Base-by-base conservation (phyloP, 768 basidiomycete species). In the Russula emetica region DNA sequence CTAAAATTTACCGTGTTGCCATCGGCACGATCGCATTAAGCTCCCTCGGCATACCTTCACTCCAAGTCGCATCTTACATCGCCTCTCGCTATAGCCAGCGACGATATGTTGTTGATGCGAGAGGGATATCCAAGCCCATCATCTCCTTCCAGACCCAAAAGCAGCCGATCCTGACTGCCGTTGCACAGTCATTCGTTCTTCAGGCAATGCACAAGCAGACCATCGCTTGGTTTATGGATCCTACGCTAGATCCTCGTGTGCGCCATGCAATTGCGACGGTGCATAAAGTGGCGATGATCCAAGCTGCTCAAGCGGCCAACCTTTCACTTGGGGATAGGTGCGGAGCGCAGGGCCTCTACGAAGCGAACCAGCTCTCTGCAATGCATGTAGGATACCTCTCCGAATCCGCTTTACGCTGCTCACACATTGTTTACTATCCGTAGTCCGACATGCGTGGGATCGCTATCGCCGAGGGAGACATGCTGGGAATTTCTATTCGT, bases 91-190 rank as follows among this genome's bases (percentile, higher is more conserved):
- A 86, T 66, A 84, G 83, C 14, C 77, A 81, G 74, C 81, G 82
- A 70, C 78, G 84, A 40, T 77, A 74, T 49, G 72, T 86, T 42
- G 9, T 77, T 22, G 83, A 82, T 7, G 79, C 79, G 66, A 71
- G 70, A 6, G 69, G 73, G 16, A 57, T 72, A 16, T 79, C 78
- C 20, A 73, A 79, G 3, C 83, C 83, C 0, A 85, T 87, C 69
- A 77, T 86, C 59, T 72, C 79, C 7, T 87, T 87, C 75, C 78
- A 84, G 28, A 87, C 86, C 0, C 86, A 87, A 66, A 83, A 87
- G 58, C 80, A 79, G 77, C 83, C 86, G 2, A 75, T 87, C 44
- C 70, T 81, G 45, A 78, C 82, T 42, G 81, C 82, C 5, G 76
- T 80, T 3, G 80, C 85, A 2, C 79, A 79, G 22, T 77, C 77